Evolutionary conservation across 2,329 filamentous ascomycete genomes (phyloP).

Genomic region (Fusarium coffeatum): DNA sequence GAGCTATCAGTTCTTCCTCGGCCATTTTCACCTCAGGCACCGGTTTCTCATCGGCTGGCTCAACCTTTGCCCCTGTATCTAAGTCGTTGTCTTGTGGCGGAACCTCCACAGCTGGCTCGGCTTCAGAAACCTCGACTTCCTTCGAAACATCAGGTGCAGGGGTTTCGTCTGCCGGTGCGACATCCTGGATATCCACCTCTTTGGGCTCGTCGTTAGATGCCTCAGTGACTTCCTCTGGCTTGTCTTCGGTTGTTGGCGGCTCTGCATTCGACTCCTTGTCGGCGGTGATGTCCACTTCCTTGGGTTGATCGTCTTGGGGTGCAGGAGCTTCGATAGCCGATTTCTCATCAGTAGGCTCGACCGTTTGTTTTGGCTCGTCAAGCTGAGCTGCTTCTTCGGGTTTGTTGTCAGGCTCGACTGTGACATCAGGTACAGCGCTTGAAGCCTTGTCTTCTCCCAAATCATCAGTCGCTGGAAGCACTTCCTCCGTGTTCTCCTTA

Average conservation of each 20-base stretch:
- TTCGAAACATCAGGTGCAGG: not conserved
- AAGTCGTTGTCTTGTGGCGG: not conserved
- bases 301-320: not conserved
- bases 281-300: not conserved
- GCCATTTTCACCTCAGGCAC: not conserved
- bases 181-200: not conserved
- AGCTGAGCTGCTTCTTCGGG: not conserved
- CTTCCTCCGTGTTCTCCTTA: constrained; percentile 17
- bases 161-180: not conserved
- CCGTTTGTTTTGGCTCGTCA: not conserved
- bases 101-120: constrained; percentile 2
- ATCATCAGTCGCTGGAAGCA: not conserved
- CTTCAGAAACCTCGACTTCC: not conserved
- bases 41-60: constrained; percentile 9
- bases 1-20: constrained; percentile 10
- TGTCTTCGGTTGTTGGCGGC: not conserved
- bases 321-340: not conserved
- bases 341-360: not conserved
- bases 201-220: constrained; percentile 1
- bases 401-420: constrained; percentile 4
- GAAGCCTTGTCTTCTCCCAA: not conserved
- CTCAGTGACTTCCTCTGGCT: constrained; percentile 7
- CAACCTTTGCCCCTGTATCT: constrained; percentile 5
- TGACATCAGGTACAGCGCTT: not conserved
- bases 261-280: constrained; percentile 15